Evolutionary conservation across 1,139 yeast species (phyloP), one percentile per base, ranked within the genome.

Genomic region (Sugiyamaella xylanicola): DNA sequence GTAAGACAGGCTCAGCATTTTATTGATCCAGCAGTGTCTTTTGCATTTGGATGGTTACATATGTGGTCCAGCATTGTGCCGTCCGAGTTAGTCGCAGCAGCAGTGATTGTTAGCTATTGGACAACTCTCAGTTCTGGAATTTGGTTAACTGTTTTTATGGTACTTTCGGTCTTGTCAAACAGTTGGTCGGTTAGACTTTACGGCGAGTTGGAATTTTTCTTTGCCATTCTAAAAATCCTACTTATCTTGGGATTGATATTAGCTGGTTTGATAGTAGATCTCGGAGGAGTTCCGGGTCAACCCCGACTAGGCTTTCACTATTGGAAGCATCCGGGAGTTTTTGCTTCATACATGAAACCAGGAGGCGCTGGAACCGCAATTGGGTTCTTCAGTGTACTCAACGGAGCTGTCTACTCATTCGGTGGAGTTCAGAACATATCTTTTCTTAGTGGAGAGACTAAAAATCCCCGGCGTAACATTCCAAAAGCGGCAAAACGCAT

Each of bases 361-460:
- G 53, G 53, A n/a, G 15, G 35, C 19, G 53, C 53, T 17, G 53
- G 53, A 13, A 50, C 21, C 17, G 53, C 48, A 7, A 50, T 50
- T 57, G 97, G 97, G 62, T 83, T 89, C 27, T 82, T 91, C 66
- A 77, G 87, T 13, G 87, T 87, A 32, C 87, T 91, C 65, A 89
- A 90, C 53, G 82, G 85, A 27, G 95, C 96, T 27, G 95, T 96
- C 4, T 91, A 89, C 72, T 84, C 96, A 2, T 86, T 87, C 66
- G 91, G 92, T 53, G 95, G 95, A 65, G 82, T 87, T 53, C 96
- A 88, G 72, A 77, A 86, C 67, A 86, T 86, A 56, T 93, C 95
- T 55, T 76, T 90, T 60, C 91, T 95, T 16, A 90, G 95, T 39
- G 90, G 95, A 15, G 96, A 90, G 73, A 83, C 95, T 47, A 77